A percentile compares a stretch with the other conserved stretches of the same genome.
Evolutionary conservation across 2,329 filamentous ascomycete species (phyloP).

Genomic region (Fusarium begoniae): DNA sequence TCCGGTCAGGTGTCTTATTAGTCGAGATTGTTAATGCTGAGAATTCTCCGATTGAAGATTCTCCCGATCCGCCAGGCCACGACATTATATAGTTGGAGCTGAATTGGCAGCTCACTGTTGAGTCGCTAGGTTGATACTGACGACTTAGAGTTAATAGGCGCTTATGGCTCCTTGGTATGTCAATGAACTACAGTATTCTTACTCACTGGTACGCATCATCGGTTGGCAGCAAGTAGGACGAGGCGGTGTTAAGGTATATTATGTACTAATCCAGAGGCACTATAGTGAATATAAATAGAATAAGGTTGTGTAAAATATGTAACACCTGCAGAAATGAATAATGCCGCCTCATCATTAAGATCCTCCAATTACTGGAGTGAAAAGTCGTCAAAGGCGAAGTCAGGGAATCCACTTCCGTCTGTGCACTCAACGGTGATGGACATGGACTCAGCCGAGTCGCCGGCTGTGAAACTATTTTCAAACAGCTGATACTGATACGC

Average conservation of each 20-base stretch:
- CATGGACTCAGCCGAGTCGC: not conserved
- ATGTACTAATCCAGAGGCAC: not conserved
- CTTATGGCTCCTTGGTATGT: fast-evolving
- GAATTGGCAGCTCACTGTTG: not conserved
- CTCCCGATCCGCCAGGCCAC: fast-evolving
- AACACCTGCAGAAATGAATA: not conserved
- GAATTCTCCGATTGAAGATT: fast-evolving
- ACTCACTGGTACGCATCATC: not conserved
- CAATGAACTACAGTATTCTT: not conserved
- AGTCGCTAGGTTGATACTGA: fast-evolving
- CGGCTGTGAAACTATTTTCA: not conserved
- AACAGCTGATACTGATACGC: not conserved
- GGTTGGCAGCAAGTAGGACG: not conserved
- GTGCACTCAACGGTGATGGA: not conserved
- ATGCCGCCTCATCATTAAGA: not conserved
- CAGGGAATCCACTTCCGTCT: not conserved
- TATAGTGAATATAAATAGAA: not conserved
- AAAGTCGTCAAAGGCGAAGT: conserved; percentile 1
- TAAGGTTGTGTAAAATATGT: not conserved
- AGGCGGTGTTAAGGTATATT: not conserved
- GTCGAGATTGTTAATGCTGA: not conserved
- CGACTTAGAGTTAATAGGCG: too few species aligned
- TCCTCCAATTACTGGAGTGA: not conserved
- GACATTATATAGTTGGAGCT: not conserved
- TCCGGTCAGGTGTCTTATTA: fast-evolving